phyloP scores from a whole-genome alignment of 225 moss, liverwort and hornwort genomes.

The Asterella californica region DNA sequence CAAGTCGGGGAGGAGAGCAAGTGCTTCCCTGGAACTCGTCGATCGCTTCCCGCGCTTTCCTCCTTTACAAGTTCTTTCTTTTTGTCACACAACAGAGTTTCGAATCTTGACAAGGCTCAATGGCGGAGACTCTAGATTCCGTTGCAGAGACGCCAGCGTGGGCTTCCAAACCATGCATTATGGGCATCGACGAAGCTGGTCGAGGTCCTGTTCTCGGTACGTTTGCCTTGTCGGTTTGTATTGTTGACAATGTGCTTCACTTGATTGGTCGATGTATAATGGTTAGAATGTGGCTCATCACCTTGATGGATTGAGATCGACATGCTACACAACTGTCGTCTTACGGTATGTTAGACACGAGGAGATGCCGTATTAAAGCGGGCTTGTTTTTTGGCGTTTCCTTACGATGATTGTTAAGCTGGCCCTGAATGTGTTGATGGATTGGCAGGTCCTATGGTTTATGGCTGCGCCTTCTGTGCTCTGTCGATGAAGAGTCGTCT shows the following conservation, averaged over 20 bases:
- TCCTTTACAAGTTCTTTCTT: too few relatives aligned
- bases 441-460: slow-evolving; percentile 71
- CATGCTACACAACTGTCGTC: too few relatives aligned
- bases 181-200: slow-evolving; percentile 84
- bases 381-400: not conserved
- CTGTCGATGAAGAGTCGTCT: slow-evolving; percentile 62
- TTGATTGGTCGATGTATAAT: not conserved
- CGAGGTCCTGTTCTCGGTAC: slow-evolving; percentile 79
- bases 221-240: not conserved
- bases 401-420: not conserved
- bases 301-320: too few relatives aligned
- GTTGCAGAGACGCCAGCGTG: slow-evolving; percentile 32
- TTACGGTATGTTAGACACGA: not conserved
- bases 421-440: not conserved
- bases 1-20: too few relatives aligned
- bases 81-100: too few relatives aligned
- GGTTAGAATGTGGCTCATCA: not conserved
- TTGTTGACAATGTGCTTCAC: not conserved
- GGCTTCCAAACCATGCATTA: slow-evolving; percentile 53
- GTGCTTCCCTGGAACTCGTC: too few relatives aligned
- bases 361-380: not conserved
- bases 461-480: slow-evolving; percentile 71
- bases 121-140: not conserved
- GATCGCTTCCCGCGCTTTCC: too few relatives aligned
- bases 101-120: not conserved